A percentile compares a stretch with the other conserved stretches of the same genome.
Conservation (phyloP, 768 basidiomycete species). For the Cystofilobasidium bisporidii region DNA sequence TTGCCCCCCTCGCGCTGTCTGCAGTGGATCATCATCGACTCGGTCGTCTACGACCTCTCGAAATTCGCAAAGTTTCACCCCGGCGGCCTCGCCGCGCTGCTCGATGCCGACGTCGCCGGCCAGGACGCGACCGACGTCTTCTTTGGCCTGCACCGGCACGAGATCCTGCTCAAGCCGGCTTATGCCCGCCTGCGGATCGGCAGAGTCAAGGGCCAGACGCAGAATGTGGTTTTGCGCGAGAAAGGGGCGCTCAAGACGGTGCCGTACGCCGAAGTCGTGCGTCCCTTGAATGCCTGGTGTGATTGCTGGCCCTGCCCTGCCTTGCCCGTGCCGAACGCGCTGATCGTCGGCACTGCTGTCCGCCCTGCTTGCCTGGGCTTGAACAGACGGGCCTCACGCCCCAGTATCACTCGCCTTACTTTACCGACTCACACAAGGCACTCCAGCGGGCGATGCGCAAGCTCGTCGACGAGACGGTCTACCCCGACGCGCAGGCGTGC, state of each 20-base stretch:
- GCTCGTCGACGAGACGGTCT: constrained; percentile 61
- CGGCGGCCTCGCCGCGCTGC: constrained; percentile 67
- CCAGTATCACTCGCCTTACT: constrained; percentile 70
- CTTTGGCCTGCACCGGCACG: constrained; percentile 77
- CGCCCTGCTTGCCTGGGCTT: too few relatives aligned
- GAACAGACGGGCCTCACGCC: constrained; percentile 58
- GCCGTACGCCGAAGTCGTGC: constrained; percentile 70
- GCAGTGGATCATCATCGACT: constrained; percentile 78
- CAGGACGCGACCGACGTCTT: constrained; percentile 80
- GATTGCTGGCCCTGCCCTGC: too few relatives aligned
- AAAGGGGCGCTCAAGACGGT: constrained; percentile 56
- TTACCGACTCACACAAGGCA: constrained; percentile 51
- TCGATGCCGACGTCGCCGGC: constrained; percentile 56
- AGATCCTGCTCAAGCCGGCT: constrained; percentile 66
- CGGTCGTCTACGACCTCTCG: constrained; percentile 71
- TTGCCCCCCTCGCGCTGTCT: not conserved
- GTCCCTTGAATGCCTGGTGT: too few relatives aligned
- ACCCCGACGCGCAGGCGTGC: constrained; percentile 41
- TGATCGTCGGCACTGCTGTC: too few relatives aligned
- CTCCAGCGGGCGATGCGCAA: constrained; percentile 47
- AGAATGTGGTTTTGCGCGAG: constrained; percentile 45
- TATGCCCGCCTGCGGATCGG: constrained; percentile 66
- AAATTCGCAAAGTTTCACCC: constrained; percentile 74
- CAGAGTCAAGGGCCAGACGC: constrained; percentile 52
- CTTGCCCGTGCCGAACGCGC: too few relatives aligned